phyloP scores from a whole-genome alignment of 345 rosid genomes.

The Eucalyptus urophylla region DNA sequence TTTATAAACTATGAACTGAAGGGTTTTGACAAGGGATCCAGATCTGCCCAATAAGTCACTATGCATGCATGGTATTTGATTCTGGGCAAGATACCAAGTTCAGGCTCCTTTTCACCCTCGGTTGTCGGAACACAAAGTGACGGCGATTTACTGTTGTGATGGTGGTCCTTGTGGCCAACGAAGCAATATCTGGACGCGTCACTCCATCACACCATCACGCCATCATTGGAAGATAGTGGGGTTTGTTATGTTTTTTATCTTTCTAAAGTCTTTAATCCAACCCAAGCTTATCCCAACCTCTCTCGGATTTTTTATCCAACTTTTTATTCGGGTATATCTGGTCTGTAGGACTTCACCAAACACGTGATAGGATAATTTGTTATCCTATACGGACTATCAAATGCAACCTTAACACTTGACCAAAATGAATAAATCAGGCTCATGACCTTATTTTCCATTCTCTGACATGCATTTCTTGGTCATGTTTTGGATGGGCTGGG shows the following conservation, averaged over 20 bases:
- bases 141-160: background rate
- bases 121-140: background rate
- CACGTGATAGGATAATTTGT: background rate
- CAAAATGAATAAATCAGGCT: background rate
- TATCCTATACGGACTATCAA: background rate
- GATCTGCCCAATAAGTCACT: constrained; percentile 58
- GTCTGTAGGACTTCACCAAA: background rate
- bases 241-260: background rate
- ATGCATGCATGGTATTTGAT: constrained; percentile 76
- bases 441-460: background rate
- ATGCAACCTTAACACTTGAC: background rate
- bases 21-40: constrained; percentile 36
- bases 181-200: background rate
- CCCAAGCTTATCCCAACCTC: background rate
- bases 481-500: background rate
- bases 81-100: constrained; percentile 44
- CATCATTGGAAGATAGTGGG: background rate
- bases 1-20: constrained; percentile 40
- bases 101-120: background rate
- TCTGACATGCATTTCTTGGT: background rate
- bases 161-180: background rate
- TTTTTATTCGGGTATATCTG: background rate
- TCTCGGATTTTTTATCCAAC: background rate
- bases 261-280: background rate
- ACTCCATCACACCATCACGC: background rate